phyloP scores from a whole-genome alignment of 148 eudicot species.

The Spergularia bocconei region DNA sequence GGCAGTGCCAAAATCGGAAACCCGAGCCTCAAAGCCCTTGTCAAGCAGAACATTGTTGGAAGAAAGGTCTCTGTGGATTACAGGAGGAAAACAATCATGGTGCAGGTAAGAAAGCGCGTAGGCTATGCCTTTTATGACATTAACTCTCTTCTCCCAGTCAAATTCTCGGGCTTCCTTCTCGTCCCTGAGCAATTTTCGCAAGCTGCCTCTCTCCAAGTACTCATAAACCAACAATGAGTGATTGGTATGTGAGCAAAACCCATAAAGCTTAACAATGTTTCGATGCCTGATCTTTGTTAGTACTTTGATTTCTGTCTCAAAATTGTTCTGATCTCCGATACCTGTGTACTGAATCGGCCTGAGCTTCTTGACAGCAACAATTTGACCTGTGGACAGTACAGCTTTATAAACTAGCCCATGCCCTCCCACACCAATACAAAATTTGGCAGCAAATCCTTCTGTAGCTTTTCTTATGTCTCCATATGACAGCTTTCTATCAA shows the following conservation, averaged over 20 bases:
- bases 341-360: slow-evolving; percentile 17
- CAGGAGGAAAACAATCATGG: slow-evolving; percentile 37
- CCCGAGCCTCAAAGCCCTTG: slow-evolving; percentile 29
- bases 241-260: slow-evolving; percentile 33
- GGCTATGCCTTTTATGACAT: slow-evolving; percentile 33
- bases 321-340: slow-evolving; percentile 16
- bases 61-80: slow-evolving; percentile 41
- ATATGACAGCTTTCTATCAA: slow-evolving; percentile 36
- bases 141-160: slow-evolving; percentile 34
- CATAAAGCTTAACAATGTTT: slow-evolving; percentile 45
- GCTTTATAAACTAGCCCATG: slow-evolving; percentile 48
- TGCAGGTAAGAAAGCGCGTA: slow-evolving; percentile 39
- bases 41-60: slow-evolving; percentile 40
- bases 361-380: slow-evolving; percentile 52
- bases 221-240: slow-evolving; percentile 43
- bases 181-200: slow-evolving; percentile 20
- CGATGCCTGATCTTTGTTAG: slow-evolving; percentile 44
- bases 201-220: slow-evolving; percentile 38
- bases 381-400: slow-evolving; percentile 37
- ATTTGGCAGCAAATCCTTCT: slow-evolving; percentile 30
- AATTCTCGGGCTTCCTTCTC: slow-evolving; percentile 29
- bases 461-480: slow-evolving; percentile 42
- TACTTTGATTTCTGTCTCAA: slow-evolving; percentile 38
- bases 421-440: slow-evolving; percentile 47
- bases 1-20: slow-evolving; percentile 47